Percentiles rank a stretch among this genome's conserved stretches.
Conservation (phyloP, 31 red algal species). For the Pterothamnion heteromorphum region DNA sequence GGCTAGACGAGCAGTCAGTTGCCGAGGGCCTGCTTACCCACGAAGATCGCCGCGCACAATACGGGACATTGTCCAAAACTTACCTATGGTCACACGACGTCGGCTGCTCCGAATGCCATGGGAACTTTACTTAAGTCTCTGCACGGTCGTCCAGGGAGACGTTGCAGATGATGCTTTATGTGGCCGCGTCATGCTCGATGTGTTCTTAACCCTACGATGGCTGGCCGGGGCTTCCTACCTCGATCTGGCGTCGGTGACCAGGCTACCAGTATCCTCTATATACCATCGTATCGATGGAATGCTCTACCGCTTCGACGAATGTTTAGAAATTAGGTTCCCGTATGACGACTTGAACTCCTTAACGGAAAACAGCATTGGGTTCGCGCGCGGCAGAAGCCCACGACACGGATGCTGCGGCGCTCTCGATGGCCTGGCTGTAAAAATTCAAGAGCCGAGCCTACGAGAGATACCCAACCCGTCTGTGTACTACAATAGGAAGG, state of each 20-base stretch:
- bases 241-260: background rate
- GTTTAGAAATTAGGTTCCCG: background rate
- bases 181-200: background rate
- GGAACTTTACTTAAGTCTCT: background rate
- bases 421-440: conserved; percentile 42
- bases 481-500: conserved; percentile 4
- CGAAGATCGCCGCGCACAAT: too few species aligned
- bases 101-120: background rate
- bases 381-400: background rate
- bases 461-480: conserved; percentile 6
- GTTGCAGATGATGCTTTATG: background rate
- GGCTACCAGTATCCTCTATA: background rate
- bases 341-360: background rate
- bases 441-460: background rate
- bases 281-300: background rate
- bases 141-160: background rate
- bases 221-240: background rate
- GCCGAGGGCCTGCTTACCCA: too few species aligned
- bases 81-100: background rate
- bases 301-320: background rate
- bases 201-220: background rate
- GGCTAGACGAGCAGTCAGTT: too few species aligned
- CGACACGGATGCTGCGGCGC: conserved; percentile 5
- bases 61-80: background rate
- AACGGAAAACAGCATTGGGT: background rate